Conservation (phyloP, 768 basidiomycete genomes). For the Tricholoma sp. region DNA sequence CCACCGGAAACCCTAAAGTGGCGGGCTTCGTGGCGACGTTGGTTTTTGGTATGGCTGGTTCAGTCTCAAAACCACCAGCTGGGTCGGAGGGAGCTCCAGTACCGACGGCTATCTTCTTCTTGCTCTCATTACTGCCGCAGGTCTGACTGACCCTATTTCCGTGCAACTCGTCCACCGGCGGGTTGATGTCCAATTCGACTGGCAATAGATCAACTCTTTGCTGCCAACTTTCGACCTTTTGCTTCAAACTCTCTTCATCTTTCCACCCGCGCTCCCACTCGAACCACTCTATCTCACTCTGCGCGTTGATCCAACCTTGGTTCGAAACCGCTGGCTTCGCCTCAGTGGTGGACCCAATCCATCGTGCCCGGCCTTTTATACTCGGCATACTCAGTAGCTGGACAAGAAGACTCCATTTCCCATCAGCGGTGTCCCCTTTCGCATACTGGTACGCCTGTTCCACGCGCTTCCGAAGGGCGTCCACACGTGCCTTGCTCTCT, state of each 20-base stretch:
- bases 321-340: slow-evolving; percentile 17
- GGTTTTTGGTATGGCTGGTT: not conserved
- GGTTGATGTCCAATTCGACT: slow-evolving; percentile 5
- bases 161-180: slow-evolving; percentile 6
- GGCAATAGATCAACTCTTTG: slow-evolving; percentile 12
- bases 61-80: slow-evolving; percentile 1
- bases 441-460: slow-evolving; percentile 29
- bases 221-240: slow-evolving; percentile 23
- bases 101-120: not conserved
- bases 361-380: slow-evolving; percentile 32
- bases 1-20: slow-evolving; percentile 39
- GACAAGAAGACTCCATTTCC: slow-evolving; percentile 42
- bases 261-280: slow-evolving; percentile 37
- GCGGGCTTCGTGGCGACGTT: slow-evolving; percentile 11
- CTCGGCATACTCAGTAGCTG: slow-evolving; percentile 35
- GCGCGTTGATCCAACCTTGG: slow-evolving; percentile 32
- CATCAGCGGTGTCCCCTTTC: slow-evolving; percentile 34
- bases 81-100: not conserved
- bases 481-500: slow-evolving; percentile 16
- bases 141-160: not conserved
- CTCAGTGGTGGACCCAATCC: slow-evolving; percentile 20
- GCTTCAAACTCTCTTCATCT: slow-evolving; percentile 18
- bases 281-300: slow-evolving; percentile 45
- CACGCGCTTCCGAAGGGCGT: slow-evolving; percentile 28
- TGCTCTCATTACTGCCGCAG: not conserved